Base-by-base conservation (phyloP, 2,329 filamentous ascomycete species). In the Pseudocercospora fuligena region DNA sequence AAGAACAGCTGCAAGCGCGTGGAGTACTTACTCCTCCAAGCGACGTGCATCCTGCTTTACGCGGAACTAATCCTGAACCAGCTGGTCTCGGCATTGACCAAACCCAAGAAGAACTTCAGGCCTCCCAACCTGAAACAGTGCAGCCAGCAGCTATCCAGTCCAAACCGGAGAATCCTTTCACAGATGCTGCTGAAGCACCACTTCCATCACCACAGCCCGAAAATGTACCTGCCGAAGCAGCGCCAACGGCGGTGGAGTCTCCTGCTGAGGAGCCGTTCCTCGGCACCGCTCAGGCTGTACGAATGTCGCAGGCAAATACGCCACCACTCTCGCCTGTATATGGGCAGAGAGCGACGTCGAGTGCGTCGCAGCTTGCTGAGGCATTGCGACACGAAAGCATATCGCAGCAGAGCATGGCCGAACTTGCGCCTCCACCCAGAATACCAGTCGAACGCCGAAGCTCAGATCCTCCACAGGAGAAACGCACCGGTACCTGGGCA, bases 401-500 rank as follows among this genome's bases (percentile, higher is more conserved):
- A 40, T 70, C 64, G n/a, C 69, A 59, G 57, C 68, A 64, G 56
- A 72, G 68, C 31, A 46, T 61, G 23, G 57, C 62, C 56, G 71
- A 73, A 25, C 65, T 75, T 8, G 64, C 71, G 36, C 65, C 66
- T 33, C 73, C 75, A 29, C 72, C 72, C 23, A 65, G 68, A 6
- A 75, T 82, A 68, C 60, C 53, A 14, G 66, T 68, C 14, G 67
- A 66, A 47, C 66, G 73, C 33, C 70, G 71, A 73, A 54, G 75
- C 7, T 75, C 79, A 7, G 77, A 88, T 76, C 78, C 83, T 78
- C 78, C 83, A 78, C 81, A 84, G 74, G 78, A 88, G 78, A 73
- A 70, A 23, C 74, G 76, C 14, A 65, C 72, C 12, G 77, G 77
- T 23, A 80, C 90, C 0, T 91, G 93, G 83, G 87, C 89, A 3